Conservation (phyloP, 441 rosid genomes). For the Euphorbia schlechtendalii region DNA sequence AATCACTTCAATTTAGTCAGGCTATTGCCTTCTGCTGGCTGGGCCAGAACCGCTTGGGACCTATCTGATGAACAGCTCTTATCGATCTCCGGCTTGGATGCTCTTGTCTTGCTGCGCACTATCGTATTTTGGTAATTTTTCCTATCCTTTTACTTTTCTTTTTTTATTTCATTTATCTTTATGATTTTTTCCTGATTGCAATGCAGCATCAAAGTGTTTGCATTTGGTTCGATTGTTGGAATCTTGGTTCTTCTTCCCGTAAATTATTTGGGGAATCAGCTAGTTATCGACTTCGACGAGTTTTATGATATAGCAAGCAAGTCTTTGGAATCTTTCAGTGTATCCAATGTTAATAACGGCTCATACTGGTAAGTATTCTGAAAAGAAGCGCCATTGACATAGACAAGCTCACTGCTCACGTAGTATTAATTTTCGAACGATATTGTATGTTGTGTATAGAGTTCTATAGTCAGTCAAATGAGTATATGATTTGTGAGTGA, state of each 20-base stretch:
- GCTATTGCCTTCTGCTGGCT: conserved; percentile 75
- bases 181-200: neutral
- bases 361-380: conserved; percentile 53
- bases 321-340: conserved; percentile 73
- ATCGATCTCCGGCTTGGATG: conserved; percentile 59
- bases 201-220: conserved; percentile 69
- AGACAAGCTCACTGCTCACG: neutral
- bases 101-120: conserved; percentile 61
- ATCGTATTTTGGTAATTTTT: conserved; percentile 49
- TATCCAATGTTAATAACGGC: conserved; percentile 78
- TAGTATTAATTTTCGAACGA: neutral
- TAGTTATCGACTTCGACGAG: conserved; percentile 33
- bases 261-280: conserved; percentile 69
- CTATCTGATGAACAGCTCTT: conserved; percentile 62
- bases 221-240: conserved; percentile 60
- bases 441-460: neutral
- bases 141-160: neutral
- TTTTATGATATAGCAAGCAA: conserved; percentile 51
- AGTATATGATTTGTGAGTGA: neutral
- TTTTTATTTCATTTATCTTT: neutral
- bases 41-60: conserved; percentile 67
- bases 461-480: no score
- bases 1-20: conserved; percentile 48
- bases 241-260: conserved; percentile 75
- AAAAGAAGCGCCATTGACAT: neutral